Conservation (phyloP, 805 yeast genomes). For the Wickerhamiella qilinensis region DNA sequence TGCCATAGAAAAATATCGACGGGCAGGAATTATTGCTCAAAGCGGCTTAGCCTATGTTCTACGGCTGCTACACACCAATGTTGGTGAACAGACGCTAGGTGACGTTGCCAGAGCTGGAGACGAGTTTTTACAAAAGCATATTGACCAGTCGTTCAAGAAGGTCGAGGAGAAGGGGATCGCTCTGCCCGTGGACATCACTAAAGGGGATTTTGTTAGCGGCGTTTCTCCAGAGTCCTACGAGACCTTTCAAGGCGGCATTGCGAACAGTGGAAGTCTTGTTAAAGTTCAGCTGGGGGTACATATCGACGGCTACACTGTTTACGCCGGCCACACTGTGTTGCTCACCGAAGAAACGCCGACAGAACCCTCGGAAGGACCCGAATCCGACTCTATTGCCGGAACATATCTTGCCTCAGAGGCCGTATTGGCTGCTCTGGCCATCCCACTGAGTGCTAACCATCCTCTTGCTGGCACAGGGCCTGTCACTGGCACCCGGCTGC, state of each 20-base stretch:
- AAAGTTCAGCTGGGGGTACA: constrained; percentile 80
- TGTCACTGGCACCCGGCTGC: constrained; percentile 55
- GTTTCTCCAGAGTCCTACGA: constrained; percentile 59
- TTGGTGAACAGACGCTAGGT: constrained; percentile 34
- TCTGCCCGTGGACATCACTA: constrained; percentile 77
- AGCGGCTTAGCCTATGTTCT: constrained; percentile 56
- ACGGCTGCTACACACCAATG: constrained; percentile 53
- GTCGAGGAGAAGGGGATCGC: constrained; percentile 76
- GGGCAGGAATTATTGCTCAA: constrained; percentile 81
- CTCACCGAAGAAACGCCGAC: constrained; percentile 33
- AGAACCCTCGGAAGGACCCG: constrained; percentile 69
- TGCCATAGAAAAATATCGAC: constrained; percentile 58
- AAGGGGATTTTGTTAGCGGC: constrained; percentile 60
- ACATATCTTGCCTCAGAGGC: constrained; percentile 81
- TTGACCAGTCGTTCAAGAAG: constrained; percentile 37
- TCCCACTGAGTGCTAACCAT: constrained; percentile 41
- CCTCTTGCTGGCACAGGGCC: constrained; percentile 21
- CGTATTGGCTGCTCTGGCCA: constrained; percentile 58
- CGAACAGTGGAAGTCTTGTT: constrained; percentile 67
- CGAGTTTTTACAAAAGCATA: constrained; percentile 45
- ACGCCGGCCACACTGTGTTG: constrained; percentile 73
- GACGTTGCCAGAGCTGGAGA: constrained; percentile 78
- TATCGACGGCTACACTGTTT: constrained; percentile 87
- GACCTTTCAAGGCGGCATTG: constrained; percentile 26
- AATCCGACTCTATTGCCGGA: constrained; percentile 84